Base-by-base conservation (phyloP, 805 yeast species). In the Kazachstania psychrophila region DNA sequence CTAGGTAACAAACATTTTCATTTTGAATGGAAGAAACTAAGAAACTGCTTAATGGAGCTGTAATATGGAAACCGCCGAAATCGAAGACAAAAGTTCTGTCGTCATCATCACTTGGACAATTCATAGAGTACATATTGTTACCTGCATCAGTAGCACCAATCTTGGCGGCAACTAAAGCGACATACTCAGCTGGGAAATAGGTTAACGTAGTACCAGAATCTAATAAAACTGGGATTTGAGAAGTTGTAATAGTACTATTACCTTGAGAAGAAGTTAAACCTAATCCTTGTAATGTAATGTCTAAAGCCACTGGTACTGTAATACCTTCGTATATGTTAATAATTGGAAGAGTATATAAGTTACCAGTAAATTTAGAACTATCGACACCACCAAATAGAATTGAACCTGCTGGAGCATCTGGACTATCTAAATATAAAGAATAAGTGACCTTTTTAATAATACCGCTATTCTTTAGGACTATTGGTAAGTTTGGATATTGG, bases 341-440 rank as follows among this genome's bases (percentile, higher is more conserved):
- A 29, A 75, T 46, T 23, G 79, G 77, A 6, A 79, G 52, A 1
- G 73, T 58, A 22, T 64, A 52, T 27, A 78, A 56, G n/a, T 53
- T 41, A n/a, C 86, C 87, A 0, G 60, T 37, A 53, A 73, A 78
- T 57, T 79, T 79, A 27, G 72, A 66, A 41, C 68, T 72, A 50
- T 81, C 88, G 22, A 76, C 68, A 26, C 78, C 89, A 31, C 89
- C 88, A 61, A 81, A 81, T 34, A 81, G 54, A 23, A 81, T 63
- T 10, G 66, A 56, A 4, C 85, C 87, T 1, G 60, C 42, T 5
- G 48, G 34, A 0, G 72, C 59, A 19, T 56, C 54, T 9, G 52
- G 46, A 5, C 60, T 58, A 47, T 75, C 70, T 54, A 82, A 64
- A 48, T 64, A 80, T 40, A 82, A 62, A 0, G 88, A 79, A 53